These are phyloP conservation scores for Dittrichia graveolens DNA, from an alignment of 129 eudicot genomes.

Conservation along the genomic window DNA sequence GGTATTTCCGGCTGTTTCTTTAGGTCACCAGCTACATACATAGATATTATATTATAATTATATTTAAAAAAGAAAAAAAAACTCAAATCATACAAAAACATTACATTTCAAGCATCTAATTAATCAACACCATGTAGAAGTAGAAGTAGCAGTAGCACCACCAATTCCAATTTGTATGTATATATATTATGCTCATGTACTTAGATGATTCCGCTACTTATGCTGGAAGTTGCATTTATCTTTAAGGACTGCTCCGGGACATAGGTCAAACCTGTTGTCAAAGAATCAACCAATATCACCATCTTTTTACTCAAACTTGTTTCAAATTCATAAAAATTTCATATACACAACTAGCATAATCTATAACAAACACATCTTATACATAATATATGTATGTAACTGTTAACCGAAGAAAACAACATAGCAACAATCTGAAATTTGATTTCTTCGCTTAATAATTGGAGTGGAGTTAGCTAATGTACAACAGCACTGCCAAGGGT, in stretches of 20 bases:
- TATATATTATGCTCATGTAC: not conserved
- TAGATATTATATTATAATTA: not conserved
- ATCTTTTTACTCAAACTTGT: not conserved
- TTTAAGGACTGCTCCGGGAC: slow-evolving; percentile 84
- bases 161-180: not conserved
- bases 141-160: not conserved
- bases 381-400: too few relatives aligned
- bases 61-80: not conserved
- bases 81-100: slow-evolving; percentile 33
- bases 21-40: slow-evolving; percentile 30
- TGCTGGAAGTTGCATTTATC: slow-evolving; percentile 91
- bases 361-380: not conserved
- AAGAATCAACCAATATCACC: slow-evolving; percentile 17
- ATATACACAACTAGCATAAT: not conserved
- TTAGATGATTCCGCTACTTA: slow-evolving; percentile 61
- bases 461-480: too few relatives aligned
- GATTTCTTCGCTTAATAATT: not conserved
- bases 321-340: not conserved
- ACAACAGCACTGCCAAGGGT: not conserved
- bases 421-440: not conserved
- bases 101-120: slow-evolving; percentile 18
- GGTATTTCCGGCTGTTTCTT: slow-evolving; percentile 19
- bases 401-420: too few relatives aligned
- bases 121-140: not conserved
- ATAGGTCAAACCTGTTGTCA: slow-evolving; percentile 64